Evolutionary conservation across 805 yeast species (phyloP), one percentile per base, ranked within the genome.

Genomic region (Trichomonascus vanleenenianus): DNA sequence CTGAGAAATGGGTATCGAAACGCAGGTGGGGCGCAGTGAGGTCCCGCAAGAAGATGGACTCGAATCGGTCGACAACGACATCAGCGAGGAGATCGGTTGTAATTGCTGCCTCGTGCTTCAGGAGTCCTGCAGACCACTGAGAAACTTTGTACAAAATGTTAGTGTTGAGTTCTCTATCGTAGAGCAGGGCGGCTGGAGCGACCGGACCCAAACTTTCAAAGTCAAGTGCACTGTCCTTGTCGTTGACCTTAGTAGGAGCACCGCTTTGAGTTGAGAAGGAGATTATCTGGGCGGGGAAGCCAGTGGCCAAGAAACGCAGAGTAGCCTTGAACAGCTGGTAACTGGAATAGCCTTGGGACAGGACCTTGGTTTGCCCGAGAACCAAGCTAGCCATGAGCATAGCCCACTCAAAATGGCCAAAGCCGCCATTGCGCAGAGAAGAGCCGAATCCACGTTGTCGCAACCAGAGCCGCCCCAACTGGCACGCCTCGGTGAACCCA

Each of bases 271-370:
- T 39, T 2, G 57, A 44, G 37, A 56, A 53, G 1, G 46, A 40
- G 7, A 55, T 42, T 30, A 68, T 58, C 9, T 31, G 22, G 16
- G 22, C 31, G 33, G 44, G 74, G 89, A 64, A 62, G 88, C 95
- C 80, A 2, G 85, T 76, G 2, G 96, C 94, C 50, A 91, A 60
- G 58, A 83, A 89, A 56, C 79, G 79, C 46, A 93, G 72, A 1
- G 85, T 79, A 60, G 95, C 96, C 61, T 86, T 89, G 71, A 93
- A 93, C 43, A 93, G 68, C 66, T 93, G 98, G 61, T 88, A 93
- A 18, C 94, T 83, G 2, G 96, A 87, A 62, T 84, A 91, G 0
- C 97, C 98, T 55, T 81, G 83, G 33, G 88, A 63, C 45, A 93
- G 70, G 19, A 87, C 81, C 56, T 80, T 83, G 56, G 81, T 83